Evolutionary conservation across 163 green algal species (phyloP).

Genomic region (Scenedesmus sp.): DNA sequence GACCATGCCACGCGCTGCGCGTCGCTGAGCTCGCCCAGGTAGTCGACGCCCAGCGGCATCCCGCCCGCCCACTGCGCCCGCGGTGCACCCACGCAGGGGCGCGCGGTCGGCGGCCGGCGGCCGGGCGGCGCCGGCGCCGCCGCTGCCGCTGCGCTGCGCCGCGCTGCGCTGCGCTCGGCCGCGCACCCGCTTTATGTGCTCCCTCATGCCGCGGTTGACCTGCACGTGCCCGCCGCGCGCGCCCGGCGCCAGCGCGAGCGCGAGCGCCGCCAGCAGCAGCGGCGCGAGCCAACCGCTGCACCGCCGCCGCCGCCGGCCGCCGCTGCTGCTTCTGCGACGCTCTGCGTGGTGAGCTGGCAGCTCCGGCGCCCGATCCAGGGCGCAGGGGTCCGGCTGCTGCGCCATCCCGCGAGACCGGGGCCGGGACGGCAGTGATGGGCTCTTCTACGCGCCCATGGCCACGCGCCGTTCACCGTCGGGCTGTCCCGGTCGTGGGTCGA

Average conservation of each 20-base stretch:
- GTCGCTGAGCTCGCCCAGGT: conserved; percentile 9
- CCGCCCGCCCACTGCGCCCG: conserved; percentile 9
- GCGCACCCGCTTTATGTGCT: conserved; percentile 21
- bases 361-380: no score
- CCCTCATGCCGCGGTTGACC: conserved; percentile 6
- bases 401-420: no score
- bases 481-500: no score
- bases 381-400: no score
- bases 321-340: conserved; percentile 1
- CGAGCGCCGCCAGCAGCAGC: not conserved
- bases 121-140: not conserved
- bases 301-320: not conserved
- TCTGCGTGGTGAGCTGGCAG: not conserved
- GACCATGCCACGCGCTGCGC: conserved; percentile 16
- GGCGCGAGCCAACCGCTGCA: conserved; percentile 4
- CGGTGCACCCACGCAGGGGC: not conserved
- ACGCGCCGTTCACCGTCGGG: no score
- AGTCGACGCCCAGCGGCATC: conserved; percentile 8
- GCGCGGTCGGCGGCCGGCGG: not conserved
- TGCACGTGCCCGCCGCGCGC: not conserved
- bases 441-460: no score
- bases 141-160: conserved; percentile 10
- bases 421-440: no score
- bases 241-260: conserved; percentile 18
- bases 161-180: not conserved